Base-by-base conservation (phyloP, 192 early-diverging fungal species). In the Backusella morwellensis region DNA sequence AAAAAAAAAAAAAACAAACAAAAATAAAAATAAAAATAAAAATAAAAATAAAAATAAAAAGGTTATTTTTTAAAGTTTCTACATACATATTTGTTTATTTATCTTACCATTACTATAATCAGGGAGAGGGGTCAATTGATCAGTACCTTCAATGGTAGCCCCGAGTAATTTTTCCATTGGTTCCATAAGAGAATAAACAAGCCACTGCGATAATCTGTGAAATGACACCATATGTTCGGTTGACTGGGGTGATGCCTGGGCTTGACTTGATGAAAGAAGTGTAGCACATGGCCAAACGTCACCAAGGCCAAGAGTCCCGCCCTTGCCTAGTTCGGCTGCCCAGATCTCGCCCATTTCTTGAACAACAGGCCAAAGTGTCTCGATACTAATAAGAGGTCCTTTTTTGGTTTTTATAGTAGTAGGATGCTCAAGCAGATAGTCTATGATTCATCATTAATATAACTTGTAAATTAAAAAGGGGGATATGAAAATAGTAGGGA, bases 131-230 rank as follows among this genome's bases (percentile, higher is more conserved):
- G 97, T 98, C 76, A 98, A 85, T 8, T 84, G 77, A 70, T 93
- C 90, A 14, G 90, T 83, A 23, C 91, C 92, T 35, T 83, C 82
- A 72, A 94, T 85, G 14, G 72, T 87, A 36, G 87, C 79, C 32
- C 81, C 79, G 15, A 84, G 35, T 34, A 86, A 35, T 14, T 86
- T 87, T 59, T 86, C 85, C 17, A 97, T 79, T 4, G 94, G 91
- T 63, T 97, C 97, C 79, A 97, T 91, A 56, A 97, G 83, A 0
- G 95, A 96, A 85, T 97, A 97, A 11, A 94, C 92, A 38, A 98
- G 88, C 97, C 97, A 98, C 82, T 98, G 97, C 4, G 95, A 94
- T 54, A 97, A 87, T 74, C 95, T 97, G 82, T 98, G 95, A 85
- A 97, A 96, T 9, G 93, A 80, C 32, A 96, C 90, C 72, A 93